These are phyloP conservation scores for Candida peoriensis DNA, from an alignment of 805 yeast genomes.

Conservation along the genomic window DNA sequence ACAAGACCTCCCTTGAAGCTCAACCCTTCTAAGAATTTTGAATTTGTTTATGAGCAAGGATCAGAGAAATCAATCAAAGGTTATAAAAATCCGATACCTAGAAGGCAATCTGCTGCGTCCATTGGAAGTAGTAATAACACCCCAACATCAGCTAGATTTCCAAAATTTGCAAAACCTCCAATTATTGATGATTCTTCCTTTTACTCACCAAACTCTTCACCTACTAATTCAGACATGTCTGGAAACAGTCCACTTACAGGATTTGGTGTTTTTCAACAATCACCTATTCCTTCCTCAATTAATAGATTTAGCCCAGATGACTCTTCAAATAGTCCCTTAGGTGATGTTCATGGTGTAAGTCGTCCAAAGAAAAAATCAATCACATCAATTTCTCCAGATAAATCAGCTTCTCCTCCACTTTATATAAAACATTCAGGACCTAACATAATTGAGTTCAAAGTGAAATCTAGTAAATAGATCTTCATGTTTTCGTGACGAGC, in stretches of 20 bases:
- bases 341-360: neutral
- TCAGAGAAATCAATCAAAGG: slow-evolving; percentile 1
- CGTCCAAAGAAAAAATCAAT: slow-evolving; percentile 1
- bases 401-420: too few species aligned
- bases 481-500: too few species aligned
- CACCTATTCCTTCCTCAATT: slow-evolving; percentile 13
- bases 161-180: slow-evolving; percentile 20
- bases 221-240: slow-evolving; percentile 22
- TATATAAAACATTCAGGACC: too few species aligned
- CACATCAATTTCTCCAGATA: neutral
- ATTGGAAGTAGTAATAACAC: slow-evolving; percentile 9
- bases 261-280: slow-evolving; percentile 5
- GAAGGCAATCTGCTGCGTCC: slow-evolving; percentile 14
- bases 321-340: slow-evolving; percentile 3
- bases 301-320: slow-evolving; percentile 15
- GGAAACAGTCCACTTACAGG: slow-evolving; percentile 18
- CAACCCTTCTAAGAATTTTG: slow-evolving; percentile 17
- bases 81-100: slow-evolving; percentile 11
- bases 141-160: slow-evolving; percentile 16
- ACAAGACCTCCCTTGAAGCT: slow-evolving; percentile 9
- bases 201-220: slow-evolving; percentile 21
- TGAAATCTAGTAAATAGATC: too few species aligned
- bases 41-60: slow-evolving; percentile 23
- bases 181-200: slow-evolving; percentile 14
- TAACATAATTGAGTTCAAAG: too few species aligned